phyloP scores from a whole-genome alignment of 371 early-diverging fungal genomes.

The Mortierella sp. region DNA sequence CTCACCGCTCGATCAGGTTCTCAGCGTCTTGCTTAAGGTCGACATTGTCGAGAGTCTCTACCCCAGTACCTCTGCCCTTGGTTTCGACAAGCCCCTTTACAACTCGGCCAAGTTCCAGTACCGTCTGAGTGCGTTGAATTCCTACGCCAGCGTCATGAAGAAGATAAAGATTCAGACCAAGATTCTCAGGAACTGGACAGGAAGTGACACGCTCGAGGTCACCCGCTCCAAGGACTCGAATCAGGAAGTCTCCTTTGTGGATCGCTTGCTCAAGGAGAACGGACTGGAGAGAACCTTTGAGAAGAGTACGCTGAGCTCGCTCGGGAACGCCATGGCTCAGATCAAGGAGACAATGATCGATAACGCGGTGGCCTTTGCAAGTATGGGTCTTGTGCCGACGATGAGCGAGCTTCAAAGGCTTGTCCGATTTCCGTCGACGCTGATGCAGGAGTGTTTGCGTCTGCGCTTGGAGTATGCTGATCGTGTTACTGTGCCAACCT shows the following conservation, averaged over 20 bases:
- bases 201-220: constrained; percentile 79
- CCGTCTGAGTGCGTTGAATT: constrained; percentile 79
- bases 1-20: constrained; percentile 71
- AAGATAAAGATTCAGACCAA: constrained; percentile 79
- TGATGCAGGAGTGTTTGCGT: constrained; percentile 85
- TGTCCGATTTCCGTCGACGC: constrained; percentile 81
- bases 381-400: constrained; percentile 79
- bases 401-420: constrained; percentile 77
- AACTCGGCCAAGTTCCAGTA: constrained; percentile 77
- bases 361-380: constrained; percentile 71
- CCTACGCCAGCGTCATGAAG: constrained; percentile 83
- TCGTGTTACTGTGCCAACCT: constrained; percentile 76
- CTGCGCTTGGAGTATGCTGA: constrained; percentile 83
- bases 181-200: constrained; percentile 88
- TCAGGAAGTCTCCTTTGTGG: constrained; percentile 80
- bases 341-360: constrained; percentile 78
- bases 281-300: constrained; percentile 86
- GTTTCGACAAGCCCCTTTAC: constrained; percentile 78
- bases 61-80: constrained; percentile 77
- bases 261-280: constrained; percentile 86
- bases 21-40: constrained; percentile 77
- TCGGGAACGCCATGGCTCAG: constrained; percentile 67
- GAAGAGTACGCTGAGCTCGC: constrained; percentile 75
- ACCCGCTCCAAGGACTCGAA: constrained; percentile 59
- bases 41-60: constrained; percentile 85